Evolutionary conservation across 345 rosid genomes (phyloP), one percentile per base, ranked within the genome.

Genomic region (Diplotaxis tenuifolia): DNA sequence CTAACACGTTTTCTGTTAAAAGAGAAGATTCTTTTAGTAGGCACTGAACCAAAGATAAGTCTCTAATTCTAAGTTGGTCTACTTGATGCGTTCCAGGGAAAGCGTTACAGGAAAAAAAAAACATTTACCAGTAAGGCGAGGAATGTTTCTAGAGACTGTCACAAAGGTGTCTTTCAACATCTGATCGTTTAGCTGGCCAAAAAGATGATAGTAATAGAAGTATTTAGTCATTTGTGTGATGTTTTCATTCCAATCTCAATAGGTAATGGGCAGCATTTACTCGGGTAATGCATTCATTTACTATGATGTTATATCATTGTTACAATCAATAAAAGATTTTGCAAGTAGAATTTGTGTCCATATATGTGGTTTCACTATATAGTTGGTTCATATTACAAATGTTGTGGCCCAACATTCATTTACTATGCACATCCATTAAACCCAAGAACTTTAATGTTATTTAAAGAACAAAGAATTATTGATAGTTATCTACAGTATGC

Each of bases 141-240:
- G 98, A 80, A 94, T 94, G 93, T 91, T 91, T 84, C 88, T 93
- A 56, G 96, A 93, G 81, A 91, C 97, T 28, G 93, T 94, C 62
- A 83, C 98, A 59, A 94, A 91, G 96, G 99, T 94, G 78, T 21
- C 6, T 59, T 66, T 72, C 14, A 20, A 52, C 49, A 29, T n/a
- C n/a, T n/a, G n/a, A n/a, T 60, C 67, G 2, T 18, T 54, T 31
- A n/a, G n/a, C n/a, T 25, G 52, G 3, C 55, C 38, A 5, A 15
- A 68, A 60, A 57, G 7, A 52, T 65, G 69, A 36, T 68, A 49
- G 4, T 0, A 40, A 23, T 23, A 16, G 19, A n/a, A 20, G 11
- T 9, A 32, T 25, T 11, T 68, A 19, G 25, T 22, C 0, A 15
- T 19, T 7, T 16, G 31, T 18, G 50, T 62, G 57, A 61, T 66